Percentiles rank a stretch among this genome's conserved stretches.
These are phyloP conservation scores for Arachnomyces sp. DNA, from an alignment of 2,329 filamentous ascomycete genomes.

Conservation along the genomic window DNA sequence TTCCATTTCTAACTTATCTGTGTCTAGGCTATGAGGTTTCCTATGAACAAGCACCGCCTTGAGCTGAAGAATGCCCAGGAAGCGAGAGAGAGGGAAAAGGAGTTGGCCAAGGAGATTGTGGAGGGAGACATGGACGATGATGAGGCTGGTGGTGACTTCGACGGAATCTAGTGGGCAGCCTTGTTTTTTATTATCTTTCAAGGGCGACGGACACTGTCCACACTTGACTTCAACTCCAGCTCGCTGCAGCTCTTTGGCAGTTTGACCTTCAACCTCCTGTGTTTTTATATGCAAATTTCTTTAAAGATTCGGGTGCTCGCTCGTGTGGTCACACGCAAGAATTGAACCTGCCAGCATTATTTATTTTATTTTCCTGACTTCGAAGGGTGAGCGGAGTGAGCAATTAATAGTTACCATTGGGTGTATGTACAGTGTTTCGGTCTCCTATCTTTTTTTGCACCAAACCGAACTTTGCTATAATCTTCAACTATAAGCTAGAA, in stretches of 20 bases:
- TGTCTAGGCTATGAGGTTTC: slow-evolving; percentile 92
- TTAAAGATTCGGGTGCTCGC: not conserved
- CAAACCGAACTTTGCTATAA: not conserved
- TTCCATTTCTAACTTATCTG: slow-evolving; percentile 20
- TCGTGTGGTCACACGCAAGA: not conserved
- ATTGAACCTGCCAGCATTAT: not conserved
- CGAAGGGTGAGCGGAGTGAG: not conserved
- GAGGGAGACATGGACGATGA: slow-evolving; percentile 96
- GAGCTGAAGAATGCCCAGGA: slow-evolving; percentile 98
- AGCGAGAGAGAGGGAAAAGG: slow-evolving; percentile 89
- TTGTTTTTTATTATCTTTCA: no score
- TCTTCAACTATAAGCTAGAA: no score
- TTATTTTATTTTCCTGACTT: slow-evolving; percentile 4
- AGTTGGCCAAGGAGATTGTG: slow-evolving; percentile 98
- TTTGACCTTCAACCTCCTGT: slow-evolving; percentile 5
- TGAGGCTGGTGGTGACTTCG: slow-evolving; percentile 90
- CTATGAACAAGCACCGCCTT: slow-evolving; percentile 96
- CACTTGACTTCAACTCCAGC: slow-evolving; percentile 6
- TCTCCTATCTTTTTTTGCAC: slow-evolving; percentile 7
- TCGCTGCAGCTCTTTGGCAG: slow-evolving; percentile 7
- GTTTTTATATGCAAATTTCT: slow-evolving; percentile 5
- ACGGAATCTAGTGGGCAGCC: slow-evolving; percentile 63
- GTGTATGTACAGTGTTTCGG: slow-evolving; percentile 19
- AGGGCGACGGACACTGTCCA: no score
- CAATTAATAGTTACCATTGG: slow-evolving; percentile 6